Percentiles rank a stretch among this genome's conserved stretches.
Conservation (phyloP, 495 filamentous ascomycete species). For the Aspergillus carlsbadensis region DNA sequence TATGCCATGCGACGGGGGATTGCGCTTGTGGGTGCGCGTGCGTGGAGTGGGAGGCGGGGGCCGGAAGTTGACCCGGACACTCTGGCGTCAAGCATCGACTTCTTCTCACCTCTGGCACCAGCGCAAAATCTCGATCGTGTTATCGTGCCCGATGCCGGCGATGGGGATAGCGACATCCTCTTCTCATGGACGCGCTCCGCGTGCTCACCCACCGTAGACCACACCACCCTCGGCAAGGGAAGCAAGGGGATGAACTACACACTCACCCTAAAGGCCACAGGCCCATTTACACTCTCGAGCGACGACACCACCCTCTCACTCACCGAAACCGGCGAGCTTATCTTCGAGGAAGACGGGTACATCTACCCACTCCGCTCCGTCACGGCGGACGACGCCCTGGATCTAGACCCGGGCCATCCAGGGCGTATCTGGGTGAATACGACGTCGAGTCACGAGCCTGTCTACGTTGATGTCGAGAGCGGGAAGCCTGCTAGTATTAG, state of each 20-base stretch:
- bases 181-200: slow-evolving; percentile 7
- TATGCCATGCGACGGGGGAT: slow-evolving; percentile 54
- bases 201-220: background rate
- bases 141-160: slow-evolving; percentile 7
- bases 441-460: slow-evolving; percentile 32
- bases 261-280: slow-evolving; percentile 32
- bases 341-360: slow-evolving; percentile 48
- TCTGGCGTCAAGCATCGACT: slow-evolving; percentile 28
- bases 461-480: slow-evolving; percentile 13
- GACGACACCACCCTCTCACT: slow-evolving; percentile 35
- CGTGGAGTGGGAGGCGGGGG: slow-evolving; percentile 45
- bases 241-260: slow-evolving; percentile 57
- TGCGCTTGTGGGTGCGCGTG: slow-evolving; percentile 44
- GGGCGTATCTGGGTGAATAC: slow-evolving; percentile 35
- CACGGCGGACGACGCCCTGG: slow-evolving; percentile 20
- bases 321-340: slow-evolving; percentile 28
- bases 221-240: slow-evolving; percentile 30
- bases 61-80: slow-evolving; percentile 24
- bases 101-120: slow-evolving; percentile 40
- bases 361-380: slow-evolving; percentile 50
- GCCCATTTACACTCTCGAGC: slow-evolving; percentile 43
- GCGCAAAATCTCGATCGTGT: slow-evolving; percentile 51
- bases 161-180: background rate
- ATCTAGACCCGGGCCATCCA: slow-evolving; percentile 22
- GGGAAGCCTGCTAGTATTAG: slow-evolving; percentile 14